Conservation (phyloP, 352 stramenopile genomes). For the Globisporangium middletonii region DNA sequence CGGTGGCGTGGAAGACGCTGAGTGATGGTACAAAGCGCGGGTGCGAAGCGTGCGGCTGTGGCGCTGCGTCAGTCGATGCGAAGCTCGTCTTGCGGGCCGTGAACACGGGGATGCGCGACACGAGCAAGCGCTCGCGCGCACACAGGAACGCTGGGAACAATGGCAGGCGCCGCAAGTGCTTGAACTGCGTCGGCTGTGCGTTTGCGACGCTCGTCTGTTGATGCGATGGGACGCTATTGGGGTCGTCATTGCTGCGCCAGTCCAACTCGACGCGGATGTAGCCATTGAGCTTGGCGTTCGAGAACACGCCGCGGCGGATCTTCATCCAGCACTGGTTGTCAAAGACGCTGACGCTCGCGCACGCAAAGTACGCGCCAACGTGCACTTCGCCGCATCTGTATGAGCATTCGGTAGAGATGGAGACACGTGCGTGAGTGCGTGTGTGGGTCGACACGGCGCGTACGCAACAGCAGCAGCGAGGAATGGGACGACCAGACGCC, state of each 20-base stretch:
- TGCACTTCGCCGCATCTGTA: conserved; percentile 44
- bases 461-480: too few relatives aligned
- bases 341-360: conserved; percentile 41
- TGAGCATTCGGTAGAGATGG: neutral
- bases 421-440: neutral
- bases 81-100: conserved; percentile 17
- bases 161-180: conserved; percentile 42
- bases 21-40: conserved; percentile 50
- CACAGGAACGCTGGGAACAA: conserved; percentile 55
- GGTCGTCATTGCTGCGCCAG: conserved; percentile 10
- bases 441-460: too few relatives aligned
- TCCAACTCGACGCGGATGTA: conserved; percentile 67
- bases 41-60: conserved; percentile 12
- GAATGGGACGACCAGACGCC: neutral
- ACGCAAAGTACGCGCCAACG: conserved; percentile 64
- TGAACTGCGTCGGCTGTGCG: conserved; percentile 32
- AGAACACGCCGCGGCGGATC: conserved; percentile 71
- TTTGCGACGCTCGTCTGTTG: conserved; percentile 19
- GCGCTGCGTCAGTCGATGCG: conserved; percentile 13
- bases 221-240: conserved; percentile 17
- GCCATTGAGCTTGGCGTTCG: conserved; percentile 58
- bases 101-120: conserved; percentile 50
- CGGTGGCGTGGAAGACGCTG: conserved; percentile 65
- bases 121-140: conserved; percentile 36
- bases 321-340: conserved; percentile 69